Conservation (phyloP, 805 yeast species). For the Metschnikowia vanudenii region DNA sequence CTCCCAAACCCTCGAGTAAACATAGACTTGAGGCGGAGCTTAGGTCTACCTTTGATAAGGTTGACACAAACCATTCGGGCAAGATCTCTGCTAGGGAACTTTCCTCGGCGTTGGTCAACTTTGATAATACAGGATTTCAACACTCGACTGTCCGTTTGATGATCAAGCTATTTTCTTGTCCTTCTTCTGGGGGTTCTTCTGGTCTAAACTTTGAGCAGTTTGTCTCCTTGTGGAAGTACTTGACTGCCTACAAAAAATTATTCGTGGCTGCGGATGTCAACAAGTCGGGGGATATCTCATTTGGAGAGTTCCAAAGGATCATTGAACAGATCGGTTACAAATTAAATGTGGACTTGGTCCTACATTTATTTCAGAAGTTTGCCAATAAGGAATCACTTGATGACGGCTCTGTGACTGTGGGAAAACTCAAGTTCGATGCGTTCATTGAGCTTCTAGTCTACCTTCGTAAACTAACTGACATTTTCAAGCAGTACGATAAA, state of each 20-base stretch:
- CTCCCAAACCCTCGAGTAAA: slow-evolving; percentile 28
- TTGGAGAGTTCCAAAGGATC: slow-evolving; percentile 62
- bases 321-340: slow-evolving; percentile 65
- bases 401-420: slow-evolving; percentile 28
- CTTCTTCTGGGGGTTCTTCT: slow-evolving; percentile 21
- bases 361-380: slow-evolving; percentile 57
- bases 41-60: slow-evolving; percentile 50
- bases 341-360: slow-evolving; percentile 53
- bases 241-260: slow-evolving; percentile 62
- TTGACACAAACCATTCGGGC: slow-evolving; percentile 55
- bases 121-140: slow-evolving; percentile 62
- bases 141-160: slow-evolving; percentile 58
- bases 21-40: slow-evolving; percentile 48
- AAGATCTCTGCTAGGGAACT: slow-evolving; percentile 56
- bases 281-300: slow-evolving; percentile 57
- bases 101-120: slow-evolving; percentile 56
- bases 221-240: slow-evolving; percentile 64
- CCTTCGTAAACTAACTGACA: slow-evolving; percentile 71
- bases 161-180: slow-evolving; percentile 57
- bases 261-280: slow-evolving; percentile 63
- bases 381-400: slow-evolving; percentile 35
- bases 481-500: slow-evolving; percentile 72
- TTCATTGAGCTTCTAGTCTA: slow-evolving; percentile 80
- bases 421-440: slow-evolving; percentile 67
- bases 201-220: slow-evolving; percentile 56